Evolutionary conservation across 768 basidiomycete genomes (phyloP).

Genomic region (Imleria badia): DNA sequence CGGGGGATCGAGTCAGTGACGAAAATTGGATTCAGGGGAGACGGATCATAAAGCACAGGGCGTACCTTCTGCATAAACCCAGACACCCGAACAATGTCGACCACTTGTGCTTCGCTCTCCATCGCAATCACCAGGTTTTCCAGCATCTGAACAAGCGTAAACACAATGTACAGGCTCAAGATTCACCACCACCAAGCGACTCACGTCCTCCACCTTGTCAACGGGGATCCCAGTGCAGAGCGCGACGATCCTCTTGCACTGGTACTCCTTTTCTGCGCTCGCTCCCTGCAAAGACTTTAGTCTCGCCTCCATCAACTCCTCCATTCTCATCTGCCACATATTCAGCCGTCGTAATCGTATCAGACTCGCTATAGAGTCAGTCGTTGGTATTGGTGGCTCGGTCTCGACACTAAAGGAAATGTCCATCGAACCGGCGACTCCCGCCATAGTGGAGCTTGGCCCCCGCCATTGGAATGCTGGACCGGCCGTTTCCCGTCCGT

Average conservation of each 20-base stretch:
- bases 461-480: slow-evolving; percentile 76
- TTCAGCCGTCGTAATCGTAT: slow-evolving; percentile 74
- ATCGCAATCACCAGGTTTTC: slow-evolving; percentile 84
- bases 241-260: slow-evolving; percentile 90
- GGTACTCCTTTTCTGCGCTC: slow-evolving; percentile 85
- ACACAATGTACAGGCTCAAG: slow-evolving; percentile 18
- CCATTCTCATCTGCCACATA: slow-evolving; percentile 80
- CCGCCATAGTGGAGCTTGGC: slow-evolving; percentile 61
- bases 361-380: slow-evolving; percentile 58
- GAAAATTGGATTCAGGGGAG: slow-evolving; percentile 20
- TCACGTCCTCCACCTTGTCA: slow-evolving; percentile 88
- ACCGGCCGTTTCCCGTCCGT: slow-evolving; percentile 34
- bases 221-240: slow-evolving; percentile 83
- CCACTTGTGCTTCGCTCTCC: slow-evolving; percentile 80
- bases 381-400: slow-evolving; percentile 68
- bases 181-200: slow-evolving; percentile 33
- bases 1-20: slow-evolving; percentile 22
- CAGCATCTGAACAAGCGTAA: slow-evolving; percentile 59
- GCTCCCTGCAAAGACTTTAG: slow-evolving; percentile 72
- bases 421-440: slow-evolving; percentile 63
- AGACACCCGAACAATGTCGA: slow-evolving; percentile 83
- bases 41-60: slow-evolving; percentile 13
- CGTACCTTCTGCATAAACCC: slow-evolving; percentile 89
- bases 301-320: slow-evolving; percentile 68
- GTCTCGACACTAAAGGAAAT: slow-evolving; percentile 61